These are phyloP conservation scores for Flaveria sonorensis DNA, from an alignment of 129 eudicot species.

Conservation along the genomic window DNA sequence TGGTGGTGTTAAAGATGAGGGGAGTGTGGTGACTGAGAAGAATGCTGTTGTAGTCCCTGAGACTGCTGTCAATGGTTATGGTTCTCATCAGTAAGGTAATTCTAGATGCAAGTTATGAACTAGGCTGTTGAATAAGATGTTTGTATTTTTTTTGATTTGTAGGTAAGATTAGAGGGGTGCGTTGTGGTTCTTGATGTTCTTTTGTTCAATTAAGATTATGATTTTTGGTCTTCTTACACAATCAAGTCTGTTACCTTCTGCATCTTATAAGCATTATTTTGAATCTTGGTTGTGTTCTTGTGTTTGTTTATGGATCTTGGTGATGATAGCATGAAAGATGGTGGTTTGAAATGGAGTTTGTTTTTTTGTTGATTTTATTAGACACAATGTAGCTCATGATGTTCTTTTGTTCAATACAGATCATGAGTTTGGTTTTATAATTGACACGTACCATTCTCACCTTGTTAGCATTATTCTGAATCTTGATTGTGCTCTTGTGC, in stretches of 20 bases:
- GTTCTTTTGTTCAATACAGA: constrained; percentile 7
- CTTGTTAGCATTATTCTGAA: not conserved
- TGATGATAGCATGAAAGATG: constrained; percentile 1
- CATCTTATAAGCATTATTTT: not conserved
- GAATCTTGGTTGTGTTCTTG: constrained; percentile 11
- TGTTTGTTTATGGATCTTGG: not conserved
- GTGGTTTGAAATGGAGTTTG: not conserved
- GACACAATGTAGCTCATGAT: constrained; percentile 4
- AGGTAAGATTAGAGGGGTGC: constrained; percentile 17
- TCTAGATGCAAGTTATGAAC: not conserved
- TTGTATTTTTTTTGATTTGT: constrained; percentile 11
- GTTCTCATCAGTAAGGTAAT: constrained; percentile 57
- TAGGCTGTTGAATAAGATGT: not conserved
- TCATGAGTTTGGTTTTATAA: not conserved
- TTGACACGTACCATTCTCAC: not conserved
- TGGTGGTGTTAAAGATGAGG: constrained; percentile 50
- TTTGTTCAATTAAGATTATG: constrained; percentile 2
- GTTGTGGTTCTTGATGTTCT: constrained; percentile 23
- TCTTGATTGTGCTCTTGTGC: constrained; percentile 12
- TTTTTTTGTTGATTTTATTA: constrained; percentile 14
- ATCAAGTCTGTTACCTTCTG: not conserved
- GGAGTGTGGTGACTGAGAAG: constrained; percentile 41
- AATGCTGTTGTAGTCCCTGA: constrained; percentile 36
- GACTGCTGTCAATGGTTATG: constrained; percentile 58
- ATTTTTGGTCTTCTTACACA: not conserved